Base-by-base conservation (phyloP, 306 rosid species). In the Gastrolobium villosum region DNA sequence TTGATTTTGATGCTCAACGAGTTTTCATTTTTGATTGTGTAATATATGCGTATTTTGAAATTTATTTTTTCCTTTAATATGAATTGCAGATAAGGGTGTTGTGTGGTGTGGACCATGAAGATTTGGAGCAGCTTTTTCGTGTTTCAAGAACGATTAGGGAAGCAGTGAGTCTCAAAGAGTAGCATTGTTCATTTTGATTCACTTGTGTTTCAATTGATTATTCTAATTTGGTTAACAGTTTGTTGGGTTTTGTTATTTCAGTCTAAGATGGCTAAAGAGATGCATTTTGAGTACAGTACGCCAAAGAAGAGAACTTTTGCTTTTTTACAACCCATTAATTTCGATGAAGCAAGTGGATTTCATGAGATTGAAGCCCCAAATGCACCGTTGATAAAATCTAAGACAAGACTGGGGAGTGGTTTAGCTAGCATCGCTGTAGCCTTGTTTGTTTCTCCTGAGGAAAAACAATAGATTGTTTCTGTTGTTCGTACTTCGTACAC, bases 81-180 rank as follows among this genome's bases (percentile, higher is more conserved):
- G 35, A 60, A 36, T 20, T 77, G 57, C 81, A 94, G 98, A 60
- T 90, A 53, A 85, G 75, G 89, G 80, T 94, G 43, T 49, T 94
- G 48, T 90, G 96, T 49, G 82, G 95, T 43, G 97, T 92, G 3
- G 88, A 90, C 4, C 98, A 94, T 65, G 92, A 90, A 8, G 98
- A 94, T 83, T 76, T 94, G 79, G 72, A 81, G 57, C 90, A 89
- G 83, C 96, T 94, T 48, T 49, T 79, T 67, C 84, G 41, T 6
- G 94, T 94, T 1, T 92, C 98, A 0, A 89, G 84, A 77, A 9
- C 87, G 2, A 71, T 94, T 32, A 84, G 83, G 62, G 96, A 89
- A 86, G 95, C 97, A 15, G 98, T 94, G 36, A 87, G 89, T 87
- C 4, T 73, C 7, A 20, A 20, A 5, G 30, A 8, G 26, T 40